Evolutionary conservation across 441 rosid genomes (phyloP), one percentile per base, ranked within the genome.

Genomic region (Raphanus hybrid): DNA sequence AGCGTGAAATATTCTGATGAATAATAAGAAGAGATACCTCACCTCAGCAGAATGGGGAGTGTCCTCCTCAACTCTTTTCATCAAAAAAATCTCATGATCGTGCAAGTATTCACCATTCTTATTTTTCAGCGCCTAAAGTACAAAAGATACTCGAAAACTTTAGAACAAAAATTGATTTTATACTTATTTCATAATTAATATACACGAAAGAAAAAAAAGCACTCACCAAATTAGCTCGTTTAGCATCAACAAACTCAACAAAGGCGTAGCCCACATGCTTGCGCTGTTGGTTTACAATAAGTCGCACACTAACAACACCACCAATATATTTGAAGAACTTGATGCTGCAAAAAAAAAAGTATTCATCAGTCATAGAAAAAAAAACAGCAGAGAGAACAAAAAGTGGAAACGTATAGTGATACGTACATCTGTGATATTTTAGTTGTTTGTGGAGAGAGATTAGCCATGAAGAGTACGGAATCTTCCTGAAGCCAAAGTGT

Each of bases 81-180:
- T 54, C 59, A 54, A 54, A 10, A 54, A 54, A 54, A 54, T 54
- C 59, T 54, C 26, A 54, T 54, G 59, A 54, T 54, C 59, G 59
- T 54, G 23, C 59, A 54, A 54, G 59, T 54, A 54, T 54, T 54
- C 59, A 54, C 59, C 59, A 54, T 54, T 54, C 59, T 54, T 54
- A 6, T 15, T 54, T 54, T 16, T 7, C 59, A 54, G 23, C 23
- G 59, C 59, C 59, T 54, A 54, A 2, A 54, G 59, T 54, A 54
- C 59, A 54, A 7, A 54, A 15, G 59, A 54, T 54, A 15, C 23
- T 54, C 16, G 20, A 54, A 15, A 4, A 54, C 59, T 54, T 48
- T 6, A 54, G 16, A 15, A 23, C 26, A 54, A 54, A 52, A 15
- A 15, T 6, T 14, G 59, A 54, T 54, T 16, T 54, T 15, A 54